phyloP scores from a whole-genome alignment of 306 rosid genomes.

The Senna tora region DNA sequence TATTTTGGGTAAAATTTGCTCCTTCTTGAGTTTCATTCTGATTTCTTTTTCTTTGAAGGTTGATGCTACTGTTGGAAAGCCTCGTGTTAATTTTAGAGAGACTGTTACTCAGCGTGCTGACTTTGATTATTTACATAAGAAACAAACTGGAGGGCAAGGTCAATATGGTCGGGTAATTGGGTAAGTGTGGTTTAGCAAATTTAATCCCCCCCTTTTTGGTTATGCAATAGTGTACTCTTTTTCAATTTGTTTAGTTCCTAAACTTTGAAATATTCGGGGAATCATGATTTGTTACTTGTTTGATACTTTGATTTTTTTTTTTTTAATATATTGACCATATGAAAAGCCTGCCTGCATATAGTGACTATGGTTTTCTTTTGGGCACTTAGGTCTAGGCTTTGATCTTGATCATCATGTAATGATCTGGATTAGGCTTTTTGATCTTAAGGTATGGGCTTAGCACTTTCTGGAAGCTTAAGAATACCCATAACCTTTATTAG shows the following conservation, averaged over 20 bases:
- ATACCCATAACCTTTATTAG: too few species aligned
- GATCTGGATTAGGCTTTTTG: too few species aligned
- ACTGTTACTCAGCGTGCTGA: slow-evolving; percentile 92
- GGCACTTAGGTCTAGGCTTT: background rate
- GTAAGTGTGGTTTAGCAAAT: slow-evolving; percentile 50
- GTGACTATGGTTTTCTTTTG: background rate
- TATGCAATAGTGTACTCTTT: background rate
- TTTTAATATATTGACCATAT: too few species aligned
- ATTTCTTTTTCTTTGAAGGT: slow-evolving; percentile 57
- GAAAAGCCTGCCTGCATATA: background rate
- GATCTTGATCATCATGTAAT: background rate
- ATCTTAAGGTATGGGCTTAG: too few species aligned
- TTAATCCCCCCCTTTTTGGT: background rate
- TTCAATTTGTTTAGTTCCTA: background rate
- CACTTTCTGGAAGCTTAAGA: too few species aligned
- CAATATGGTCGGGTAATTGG: slow-evolving; percentile 98
- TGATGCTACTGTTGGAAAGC: slow-evolving; percentile 96
- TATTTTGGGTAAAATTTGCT: slow-evolving; percentile 35
- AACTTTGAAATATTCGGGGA: background rate
- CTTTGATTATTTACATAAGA: slow-evolving; percentile 95
- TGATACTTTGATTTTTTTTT: too few species aligned
- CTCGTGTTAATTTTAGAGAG: slow-evolving; percentile 99
- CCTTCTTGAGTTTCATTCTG: slow-evolving; percentile 30
- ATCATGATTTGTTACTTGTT: background rate
- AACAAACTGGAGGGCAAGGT: slow-evolving; percentile 97